phyloP scores from a whole-genome alignment of 306 rosid genomes.

The Ormosia semicastrata region DNA sequence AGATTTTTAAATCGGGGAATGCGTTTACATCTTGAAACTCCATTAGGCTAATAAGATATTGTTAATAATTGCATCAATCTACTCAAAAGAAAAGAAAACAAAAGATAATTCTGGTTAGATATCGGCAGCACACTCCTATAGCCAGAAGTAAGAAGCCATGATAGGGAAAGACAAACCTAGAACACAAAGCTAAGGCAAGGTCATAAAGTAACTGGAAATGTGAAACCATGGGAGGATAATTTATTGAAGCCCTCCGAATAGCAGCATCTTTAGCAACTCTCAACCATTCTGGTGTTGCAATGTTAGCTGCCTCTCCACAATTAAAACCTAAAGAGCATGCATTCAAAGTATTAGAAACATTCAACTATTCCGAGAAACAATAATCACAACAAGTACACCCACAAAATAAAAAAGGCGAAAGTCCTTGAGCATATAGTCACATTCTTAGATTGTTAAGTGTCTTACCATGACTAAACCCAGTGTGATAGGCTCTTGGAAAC shows the following conservation, averaged over 20 bases:
- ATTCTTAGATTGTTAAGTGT: constrained; percentile 19
- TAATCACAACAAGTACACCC: background rate
- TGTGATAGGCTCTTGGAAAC: constrained; percentile 98
- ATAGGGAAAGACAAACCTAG: constrained; percentile 65
- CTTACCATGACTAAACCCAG: constrained; percentile 99
- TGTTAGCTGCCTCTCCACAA: constrained; percentile 97
- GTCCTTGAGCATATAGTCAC: background rate
- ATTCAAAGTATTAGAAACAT: constrained; percentile 34
- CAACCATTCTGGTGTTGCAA: constrained; percentile 99
- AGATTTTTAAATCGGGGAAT: constrained; percentile 11
- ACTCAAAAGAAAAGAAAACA: constrained; percentile 1
- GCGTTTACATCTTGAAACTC: background rate
- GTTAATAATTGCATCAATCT: background rate
- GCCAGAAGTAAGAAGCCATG: constrained; percentile 26
- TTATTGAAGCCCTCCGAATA: constrained; percentile 93
- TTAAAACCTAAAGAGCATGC: constrained; percentile 71
- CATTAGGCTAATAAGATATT: background rate
- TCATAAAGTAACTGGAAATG: constrained; percentile 98
- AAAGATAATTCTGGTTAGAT: constrained; percentile 6
- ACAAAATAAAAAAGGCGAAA: background rate
- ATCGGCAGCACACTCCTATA: constrained; percentile 3
- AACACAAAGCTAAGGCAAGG: constrained; percentile 87
- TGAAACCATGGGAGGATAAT: constrained; percentile 98
- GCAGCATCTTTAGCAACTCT: constrained; percentile 97
- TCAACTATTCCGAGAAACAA: constrained; percentile 14